Evolutionary conservation across 75 land plant genomes (phyloP), one percentile per base, ranked within the genome.

Genomic region (Pinus albicaulis): DNA sequence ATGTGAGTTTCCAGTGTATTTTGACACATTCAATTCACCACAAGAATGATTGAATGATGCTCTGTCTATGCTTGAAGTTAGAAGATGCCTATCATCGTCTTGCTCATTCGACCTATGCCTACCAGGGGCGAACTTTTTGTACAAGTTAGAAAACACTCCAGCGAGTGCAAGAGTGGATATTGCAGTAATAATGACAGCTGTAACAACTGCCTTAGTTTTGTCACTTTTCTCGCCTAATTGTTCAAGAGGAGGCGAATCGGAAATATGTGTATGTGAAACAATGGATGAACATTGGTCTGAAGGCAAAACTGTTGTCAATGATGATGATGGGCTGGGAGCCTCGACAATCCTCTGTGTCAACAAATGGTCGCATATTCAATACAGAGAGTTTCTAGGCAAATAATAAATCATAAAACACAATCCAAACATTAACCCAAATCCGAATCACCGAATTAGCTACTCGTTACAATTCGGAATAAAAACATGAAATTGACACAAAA

Each of bases 101-200:
- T 25, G 74, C 17, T 52, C 31, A 24, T 72, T 55, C 55, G 5
- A 72, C 7, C 26, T 57, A 55, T 24, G 57, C 31, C 74, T 16
- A 13, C 34, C 25, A 24, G 17, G 15, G 12, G 14, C 16, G 7
- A 22, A 53, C 4, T 55, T 55, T 55, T 53, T 12, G 15, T 72
- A 72, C 8, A 52, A 72, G 24, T 24, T 48, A 72, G 53, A 55
- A 23, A 55, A 24, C 74, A 72, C n/a, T 24, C 19, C 56, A 4
- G 34, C 23, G 14, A 72, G 20, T 23, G 53, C 56, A 24, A 55
- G 8, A 72, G 74, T 72, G 6, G 56, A 72, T 53, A 72, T 55
- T 72, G 74, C 74, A n/a, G 74, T 72, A 48, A 55, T 52, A 72
- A 72, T 48, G 24, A 72, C 74, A 55, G 74, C 57, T 55, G 25